Base-by-base conservation (phyloP, 352 stramenopile species). In the Phytophthora capsici region DNA sequence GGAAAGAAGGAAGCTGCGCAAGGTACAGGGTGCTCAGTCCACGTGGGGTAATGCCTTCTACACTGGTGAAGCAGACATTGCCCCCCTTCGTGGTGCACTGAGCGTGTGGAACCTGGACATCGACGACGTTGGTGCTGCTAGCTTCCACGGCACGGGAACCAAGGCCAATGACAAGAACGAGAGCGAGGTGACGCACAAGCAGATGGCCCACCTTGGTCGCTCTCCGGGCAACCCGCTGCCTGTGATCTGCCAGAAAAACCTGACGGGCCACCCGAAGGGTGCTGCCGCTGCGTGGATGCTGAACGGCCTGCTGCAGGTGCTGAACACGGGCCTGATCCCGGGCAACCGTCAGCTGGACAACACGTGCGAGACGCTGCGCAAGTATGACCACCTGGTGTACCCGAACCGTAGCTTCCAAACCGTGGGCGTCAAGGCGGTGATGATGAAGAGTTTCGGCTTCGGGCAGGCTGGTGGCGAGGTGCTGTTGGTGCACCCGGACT, bases 101-200 rank as follows among this genome's bases (percentile, higher is more conserved):
- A 81, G 73, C 40, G 82, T 87, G 23, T 96, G 86, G 86, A 91
- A 93, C 61, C 61, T 96, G 52, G 81, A 75, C 10, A 63, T 93
- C 28, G 84, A 96, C 25, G 89, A 96, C 64, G 45, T 96, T 28
- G 87, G 82, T 20, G 86, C 89, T 12, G 77, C 81, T 13, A 94
- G 83, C 64, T 95, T 96, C 73, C 76, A 96, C 57, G 87, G 84
- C n/a, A 96, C 88, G 6, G 83, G 86, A 16, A 95, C 87, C 30
- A 95, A 71, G 45, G 83, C 80, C 12, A 96, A 96, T 62, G 89
- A 96, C 69, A 89, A 84, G 77, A 95, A 96, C 45, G 88, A 96
- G 49, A 95, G 86, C 45, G 86, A 93, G 23, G 88, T 96, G 46
- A 91, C 85, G 0, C 86, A 96, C 62, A 91, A 91, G 70, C 86